Evolutionary conservation across 1,284 basidiomycete genomes (phyloP), one percentile per base, ranked within the genome.

Genomic region (Austroboletus niveus): DNA sequence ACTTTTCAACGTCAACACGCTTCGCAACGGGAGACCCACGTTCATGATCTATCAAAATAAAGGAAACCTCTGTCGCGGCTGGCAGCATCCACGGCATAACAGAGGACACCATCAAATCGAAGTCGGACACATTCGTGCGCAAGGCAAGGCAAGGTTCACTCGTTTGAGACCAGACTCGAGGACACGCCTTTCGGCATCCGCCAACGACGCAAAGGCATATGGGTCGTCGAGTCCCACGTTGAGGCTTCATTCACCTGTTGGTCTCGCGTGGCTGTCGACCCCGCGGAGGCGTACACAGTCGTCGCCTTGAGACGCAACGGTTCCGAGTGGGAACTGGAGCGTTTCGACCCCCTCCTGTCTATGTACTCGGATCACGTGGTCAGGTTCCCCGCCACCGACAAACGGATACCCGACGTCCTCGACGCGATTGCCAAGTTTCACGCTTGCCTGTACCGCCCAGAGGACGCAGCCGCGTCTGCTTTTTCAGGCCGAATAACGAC

Each of bases 1-100:
- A 0, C 52, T 64, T 5, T 61, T 64, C 10, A 64, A 60, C 9
- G 58, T 64, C 0, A 61, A 62, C 45, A 58, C 47, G 0, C 46
- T 55, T 27, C 45, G 34, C 20, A 27, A 52, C 5, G 62, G 49
- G 17, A 47, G 51, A 45, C 52, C 57, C 11, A 53, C 49, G 4
- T 62, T 62, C 55, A 62, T 42, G 29, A 55, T 64, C 32, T 49
- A 35, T 12, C n/a, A 49, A 36, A 54, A 34, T 17, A 17, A 20
- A 15, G 24, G 15, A 4, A 50, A 4, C 20, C 22, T 53, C 20
- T 55, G 52, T 64, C 36, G 60, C 62, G 1, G 62, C 60, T 5
- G 62, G 62, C n/a, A 53, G 52, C 20, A 51, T 64, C 12, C 60
- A 61, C 12, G 57, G 60, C 22, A 10, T 64, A 20, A 36, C 36